A percentile compares a stretch with the other conserved stretches of the same genome.
These are phyloP conservation scores for Gamarada debralockiae DNA, from an alignment of 495 filamentous ascomycete species.

Conservation along the genomic window DNA sequence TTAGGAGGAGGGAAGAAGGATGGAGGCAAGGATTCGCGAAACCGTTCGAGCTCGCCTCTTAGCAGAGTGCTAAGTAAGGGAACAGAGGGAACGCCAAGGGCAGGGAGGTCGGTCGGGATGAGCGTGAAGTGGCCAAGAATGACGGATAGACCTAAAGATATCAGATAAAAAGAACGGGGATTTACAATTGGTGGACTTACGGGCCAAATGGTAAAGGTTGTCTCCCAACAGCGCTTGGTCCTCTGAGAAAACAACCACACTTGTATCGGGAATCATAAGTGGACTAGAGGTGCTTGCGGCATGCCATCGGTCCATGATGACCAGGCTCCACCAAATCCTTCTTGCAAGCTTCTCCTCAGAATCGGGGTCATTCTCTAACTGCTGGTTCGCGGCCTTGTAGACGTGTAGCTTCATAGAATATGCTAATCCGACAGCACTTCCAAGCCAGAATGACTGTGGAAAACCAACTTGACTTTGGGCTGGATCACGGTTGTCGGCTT, in stretches of 20 bases:
- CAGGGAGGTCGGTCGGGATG: conserved; percentile 20
- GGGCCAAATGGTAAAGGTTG: conserved; percentile 57
- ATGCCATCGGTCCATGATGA: conserved; percentile 74
- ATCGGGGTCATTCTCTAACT: conserved; percentile 51
- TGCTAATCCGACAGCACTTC: conserved; percentile 55
- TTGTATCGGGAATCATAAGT: conserved; percentile 55
- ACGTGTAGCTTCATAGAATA: conserved; percentile 53
- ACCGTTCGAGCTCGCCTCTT: conserved; percentile 35
- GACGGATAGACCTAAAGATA: conserved; percentile 31
- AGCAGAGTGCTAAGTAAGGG: conserved; percentile 3
- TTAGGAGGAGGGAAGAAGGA: conserved; percentile 28
- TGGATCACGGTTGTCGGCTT: conserved; percentile 45
- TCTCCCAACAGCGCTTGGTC: conserved; percentile 64
- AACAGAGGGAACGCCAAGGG: background rate
- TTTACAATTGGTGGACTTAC: conserved; percentile 47
- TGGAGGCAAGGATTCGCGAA: conserved; percentile 40
- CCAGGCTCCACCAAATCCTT: conserved; percentile 70
- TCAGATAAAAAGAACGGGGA: background rate
- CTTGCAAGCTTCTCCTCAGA: conserved; percentile 67
- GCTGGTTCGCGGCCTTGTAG: conserved; percentile 23
- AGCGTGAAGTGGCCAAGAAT: conserved; percentile 41
- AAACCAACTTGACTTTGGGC: conserved; percentile 21
- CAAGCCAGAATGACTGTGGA: conserved; percentile 41
- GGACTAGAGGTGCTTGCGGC: conserved; percentile 61
- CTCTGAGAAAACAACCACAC: conserved; percentile 55